phyloP scores from a whole-genome alignment of 148 eudicot species.

The Diospyros lotus region DNA sequence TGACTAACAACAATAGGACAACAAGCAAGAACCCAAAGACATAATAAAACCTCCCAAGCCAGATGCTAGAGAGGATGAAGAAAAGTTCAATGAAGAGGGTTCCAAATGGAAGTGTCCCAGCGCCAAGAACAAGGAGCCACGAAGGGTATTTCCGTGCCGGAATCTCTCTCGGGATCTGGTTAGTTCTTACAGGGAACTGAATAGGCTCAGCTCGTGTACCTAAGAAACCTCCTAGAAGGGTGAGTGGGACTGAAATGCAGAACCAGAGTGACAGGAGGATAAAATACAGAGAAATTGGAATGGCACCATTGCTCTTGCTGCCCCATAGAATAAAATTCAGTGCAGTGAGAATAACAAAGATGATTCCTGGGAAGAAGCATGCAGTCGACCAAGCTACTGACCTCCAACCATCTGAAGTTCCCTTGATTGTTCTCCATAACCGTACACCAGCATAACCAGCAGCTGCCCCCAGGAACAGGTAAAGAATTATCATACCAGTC shows the following conservation, averaged over 20 bases:
- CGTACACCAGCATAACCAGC: slow-evolving; percentile 66
- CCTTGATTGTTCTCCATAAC: slow-evolving; percentile 47
- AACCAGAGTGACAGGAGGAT: slow-evolving; percentile 57
- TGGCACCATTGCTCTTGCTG: slow-evolving; percentile 57
- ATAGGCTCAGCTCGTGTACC: slow-evolving; percentile 49
- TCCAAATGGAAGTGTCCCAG: slow-evolving; percentile 69
- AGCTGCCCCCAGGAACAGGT: slow-evolving; percentile 43
- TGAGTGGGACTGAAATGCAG: slow-evolving; percentile 60
- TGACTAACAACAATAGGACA: slow-evolving; percentile 42
- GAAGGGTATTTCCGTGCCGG: slow-evolving; percentile 58
- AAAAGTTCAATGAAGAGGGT: slow-evolving; percentile 62
- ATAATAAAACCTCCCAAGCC: slow-evolving; percentile 63
- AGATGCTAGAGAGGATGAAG: slow-evolving; percentile 58
- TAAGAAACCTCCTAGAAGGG: slow-evolving; percentile 55
- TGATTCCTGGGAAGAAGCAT: slow-evolving; percentile 63
- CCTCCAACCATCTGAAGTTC: slow-evolving; percentile 56
- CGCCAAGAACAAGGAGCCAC: slow-evolving; percentile 63
- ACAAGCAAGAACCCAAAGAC: slow-evolving; percentile 58
- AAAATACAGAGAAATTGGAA: slow-evolving; percentile 53
- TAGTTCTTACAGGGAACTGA: slow-evolving; percentile 47
- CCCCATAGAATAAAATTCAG: slow-evolving; percentile 64
- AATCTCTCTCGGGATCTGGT: slow-evolving; percentile 59
- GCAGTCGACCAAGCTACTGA: slow-evolving; percentile 58
- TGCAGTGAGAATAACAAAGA: slow-evolving; percentile 38
- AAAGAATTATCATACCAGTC: slow-evolving; percentile 53